Conservation (phyloP, 2,329 filamentous ascomycete species). For the Helotiales sp. region DNA sequence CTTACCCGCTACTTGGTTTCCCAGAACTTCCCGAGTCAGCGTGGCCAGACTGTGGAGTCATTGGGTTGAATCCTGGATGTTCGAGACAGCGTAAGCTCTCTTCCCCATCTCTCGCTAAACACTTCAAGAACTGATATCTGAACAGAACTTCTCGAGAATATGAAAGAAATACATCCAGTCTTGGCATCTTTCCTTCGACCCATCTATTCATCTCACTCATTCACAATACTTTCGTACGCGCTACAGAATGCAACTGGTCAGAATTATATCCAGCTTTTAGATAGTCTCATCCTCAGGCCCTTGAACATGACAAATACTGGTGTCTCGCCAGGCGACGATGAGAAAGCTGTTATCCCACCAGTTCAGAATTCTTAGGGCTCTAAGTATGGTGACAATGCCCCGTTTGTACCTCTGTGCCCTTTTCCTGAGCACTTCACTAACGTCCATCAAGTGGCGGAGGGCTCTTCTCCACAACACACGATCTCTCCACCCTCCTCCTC, state of each 20-base stretch:
- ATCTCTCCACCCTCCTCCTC: not conserved
- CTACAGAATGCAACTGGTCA: slow-evolving; percentile 1
- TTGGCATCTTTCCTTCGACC: not conserved
- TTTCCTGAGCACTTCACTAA: not conserved
- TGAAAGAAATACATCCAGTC: not conserved
- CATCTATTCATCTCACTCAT: slow-evolving; percentile 3
- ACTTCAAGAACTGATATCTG: not conserved
- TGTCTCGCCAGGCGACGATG: slow-evolving; percentile 1
- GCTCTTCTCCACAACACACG: not conserved
- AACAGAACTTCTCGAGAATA: slow-evolving; percentile 1
- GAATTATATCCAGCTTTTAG: slow-evolving; percentile 11
- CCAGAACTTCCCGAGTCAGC: not conserved
- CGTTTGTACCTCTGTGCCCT: not conserved
- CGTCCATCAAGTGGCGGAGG: not conserved
- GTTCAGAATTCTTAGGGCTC: slow-evolving; percentile 6
- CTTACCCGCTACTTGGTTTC: slow-evolving; percentile 8
- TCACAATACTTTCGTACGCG: slow-evolving; percentile 13
- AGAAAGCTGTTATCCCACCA: slow-evolving; percentile 9
- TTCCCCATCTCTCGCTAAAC: not conserved
- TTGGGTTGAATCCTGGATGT: slow-evolving; percentile 12
- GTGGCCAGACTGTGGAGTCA: slow-evolving; percentile 3
- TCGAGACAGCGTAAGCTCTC: slow-evolving; percentile 8
- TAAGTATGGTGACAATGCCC: slow-evolving; percentile 12
- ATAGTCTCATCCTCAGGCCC: slow-evolving; percentile 1
- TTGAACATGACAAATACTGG: slow-evolving; percentile 14